Evolutionary conservation across 1,139 yeast genomes (phyloP), one percentile per base, ranked within the genome.

Genomic region (Diutina mesorugosa): DNA sequence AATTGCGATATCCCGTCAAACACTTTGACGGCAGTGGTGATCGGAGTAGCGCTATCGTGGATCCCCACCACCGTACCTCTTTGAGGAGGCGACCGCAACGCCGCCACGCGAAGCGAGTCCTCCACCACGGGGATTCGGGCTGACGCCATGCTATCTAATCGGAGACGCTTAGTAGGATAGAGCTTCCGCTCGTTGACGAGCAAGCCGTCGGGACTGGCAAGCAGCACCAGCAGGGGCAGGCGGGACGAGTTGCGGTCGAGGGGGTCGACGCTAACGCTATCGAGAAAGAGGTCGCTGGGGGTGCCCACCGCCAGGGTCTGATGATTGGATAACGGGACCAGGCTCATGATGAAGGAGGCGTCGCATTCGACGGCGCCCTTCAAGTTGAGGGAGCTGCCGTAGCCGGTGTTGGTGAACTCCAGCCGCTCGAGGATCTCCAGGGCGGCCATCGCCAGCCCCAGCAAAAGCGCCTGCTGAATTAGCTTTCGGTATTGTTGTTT

Each of bases 401-500:
- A 50, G 10, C 58, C 58, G 28, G 56, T 55, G 35, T 56, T 56
- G 45, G 54, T 45, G 38, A 54, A 45, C 9, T 50, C 29, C 32
- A 48, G 45, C 30, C 51, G 21, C 35, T 56, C 58, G 21, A 56
- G 28, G 12, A 55, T n/a, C 28, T 16, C 12, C 21, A 32, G 7
- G 2, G 56, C 47, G 6, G 47, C 26, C 8, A 45, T n/a, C 14
- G 45, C 12, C 47, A 45, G 53, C 45, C 21, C 26, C 38, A 21
- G 48, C 28, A 38, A 29, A 12, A 73, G 61, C 3, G 74, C 67
- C 32, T 57, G 54, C 52, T 60, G 60, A 1, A 74, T 57, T 8
- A 73, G 61, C 30, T 58, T 57, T 55, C 62, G 66, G 59, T 72
- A 70, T 32, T 18, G 38, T 28, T 60, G 57, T 1, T 48, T 41